Evolutionary conservation across 768 basidiomycete genomes (phyloP), one percentile per base, ranked within the genome.

Genomic region (Scleroderma bovista): DNA sequence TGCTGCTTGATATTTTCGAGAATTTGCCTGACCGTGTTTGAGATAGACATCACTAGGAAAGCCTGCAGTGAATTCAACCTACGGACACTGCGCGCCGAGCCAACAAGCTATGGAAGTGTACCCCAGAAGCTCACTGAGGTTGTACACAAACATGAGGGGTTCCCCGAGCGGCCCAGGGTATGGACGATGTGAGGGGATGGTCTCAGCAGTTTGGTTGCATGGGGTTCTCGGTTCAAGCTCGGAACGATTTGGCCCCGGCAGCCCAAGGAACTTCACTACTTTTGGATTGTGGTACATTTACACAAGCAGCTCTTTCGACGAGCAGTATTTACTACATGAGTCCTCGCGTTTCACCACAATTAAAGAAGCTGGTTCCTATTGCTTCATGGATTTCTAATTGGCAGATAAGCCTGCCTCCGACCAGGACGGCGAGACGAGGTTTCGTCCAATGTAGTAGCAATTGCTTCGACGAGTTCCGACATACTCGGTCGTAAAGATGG

Each of bases 71-170:
- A 9, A 29, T 5, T 29, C 26, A 29, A 80, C 88, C 74, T 66
- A 92, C 86, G 92, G 92, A 59, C 91, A 83, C 64, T 93, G 92
- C 2, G 92, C 92, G 11, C 87, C 80, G 3, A 94, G 68, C 92
- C 92, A 93, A 66, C 79, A 88, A 20, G 61, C 71, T 55, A 93
- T 87, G 20, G 87, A 91, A 3, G 72, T 60, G 56, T 84, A 84
- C 10, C 89, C 90, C 37, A 88, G 62, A 38, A 82, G 47, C 50
- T 86, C 80, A 69, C 86, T 88, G 57, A 81, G 51, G 3, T 58
- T 54, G 23, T 48, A 33, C 24, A 58, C 40, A 61, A 63, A 59
- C 55, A 60, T 58, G 51, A 46, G 41, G 4, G 11, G 23, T 29
- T 4, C 23, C 20, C 22, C 24, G 41, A 11, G 32, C n/a, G 34